Evolutionary conservation across 2,329 filamentous ascomycete genomes (phyloP).

Genomic region (Neopestalotiopsis sp.): DNA sequence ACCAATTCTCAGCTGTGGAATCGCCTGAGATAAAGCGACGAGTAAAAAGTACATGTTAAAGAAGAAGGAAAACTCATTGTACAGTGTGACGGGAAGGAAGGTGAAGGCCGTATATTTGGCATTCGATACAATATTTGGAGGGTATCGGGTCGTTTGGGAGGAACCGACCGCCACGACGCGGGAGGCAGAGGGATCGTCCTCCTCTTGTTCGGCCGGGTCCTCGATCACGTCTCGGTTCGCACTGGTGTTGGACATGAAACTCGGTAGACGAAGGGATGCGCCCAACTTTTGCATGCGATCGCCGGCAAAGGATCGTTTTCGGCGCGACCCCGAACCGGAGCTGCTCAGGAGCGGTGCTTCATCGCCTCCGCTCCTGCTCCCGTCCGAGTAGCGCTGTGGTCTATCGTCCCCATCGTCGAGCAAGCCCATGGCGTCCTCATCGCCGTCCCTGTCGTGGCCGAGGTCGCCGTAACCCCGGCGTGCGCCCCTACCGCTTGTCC

Average conservation of each 20-base stretch:
- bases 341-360: conserved; percentile 75
- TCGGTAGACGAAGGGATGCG: conserved; percentile 68
- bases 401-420: conserved; percentile 66
- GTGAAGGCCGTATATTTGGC: conserved; percentile 97
- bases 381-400: conserved; percentile 63
- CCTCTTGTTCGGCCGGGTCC: conserved; percentile 53
- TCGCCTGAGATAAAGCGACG: conserved; percentile 91
- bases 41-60: conserved; percentile 99
- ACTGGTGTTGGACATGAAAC: conserved; percentile 62
- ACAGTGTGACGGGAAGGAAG: conserved; percentile 91
- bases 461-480: conserved; percentile 66
- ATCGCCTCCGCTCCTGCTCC: conserved; percentile 67
- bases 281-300: conserved; percentile 51
- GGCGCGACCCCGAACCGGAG: conserved; percentile 35
- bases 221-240: conserved; percentile 46
- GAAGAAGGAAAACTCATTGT: conserved; percentile 99
- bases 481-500: conserved; percentile 55
- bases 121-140: conserved; percentile 91
- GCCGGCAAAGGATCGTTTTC: conserved; percentile 44
- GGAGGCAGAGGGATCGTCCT: conserved; percentile 72
- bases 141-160: conserved; percentile 76
- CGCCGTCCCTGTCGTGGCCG: conserved; percentile 59
- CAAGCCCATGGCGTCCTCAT: conserved; percentile 72
- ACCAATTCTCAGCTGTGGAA: conserved; percentile 87
- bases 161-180: conserved; percentile 79